Base-by-base conservation (phyloP, 2,329 filamentous ascomycete species). In the Penicillium sp. region DNA sequence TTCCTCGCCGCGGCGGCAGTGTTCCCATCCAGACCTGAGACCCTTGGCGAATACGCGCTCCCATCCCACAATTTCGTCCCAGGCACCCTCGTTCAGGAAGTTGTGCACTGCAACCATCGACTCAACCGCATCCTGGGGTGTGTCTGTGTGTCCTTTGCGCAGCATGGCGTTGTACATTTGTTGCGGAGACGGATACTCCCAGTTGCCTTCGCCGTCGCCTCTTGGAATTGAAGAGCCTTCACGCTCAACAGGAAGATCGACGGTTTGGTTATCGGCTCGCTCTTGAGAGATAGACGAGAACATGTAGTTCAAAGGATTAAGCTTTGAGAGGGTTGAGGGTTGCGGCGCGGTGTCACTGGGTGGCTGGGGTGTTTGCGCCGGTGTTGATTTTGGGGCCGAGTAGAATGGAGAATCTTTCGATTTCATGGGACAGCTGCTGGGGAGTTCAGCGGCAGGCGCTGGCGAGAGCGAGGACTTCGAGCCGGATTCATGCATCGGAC, bases 81-180 rank as follows among this genome's bases (percentile, higher is more conserved):
- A 99, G 8, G 94, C 94, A 60, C 94, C 94, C 73, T 99, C 94
- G 72, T 99, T 99, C 56, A 99, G 75, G 68, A 97, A 97, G 75
- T 99, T 99, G 80, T 99, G 94, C 12, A 97, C 91, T 0, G 91
- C 89, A 6, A 99, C 94, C 94, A 99, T 99, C 68, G 88, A 87
- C 75, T 97, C 92, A 15, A 99, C 92, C 4, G 92, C 91, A 21
- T 93, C 94, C 52, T 91, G 84, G 53, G 96, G 92, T 0, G 94
- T 97, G 71, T 97, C 92, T 0, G 89, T 91, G 75, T 97, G 94
- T 55, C 94, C 94, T 76, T 99, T 99, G 60, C 94, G 88, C 58
- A 97, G 79, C 76, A 99, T 88, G 8, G 94, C 94, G 69, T 99
- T 97, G 81, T 97, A 99, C 94, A 99, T 99, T 75, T 99, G 94